A percentile compares a stretch with the other conserved stretches of the same genome.
Evolutionary conservation across 306 rosid species (phyloP).

Genomic region (Cercis canadensis): DNA sequence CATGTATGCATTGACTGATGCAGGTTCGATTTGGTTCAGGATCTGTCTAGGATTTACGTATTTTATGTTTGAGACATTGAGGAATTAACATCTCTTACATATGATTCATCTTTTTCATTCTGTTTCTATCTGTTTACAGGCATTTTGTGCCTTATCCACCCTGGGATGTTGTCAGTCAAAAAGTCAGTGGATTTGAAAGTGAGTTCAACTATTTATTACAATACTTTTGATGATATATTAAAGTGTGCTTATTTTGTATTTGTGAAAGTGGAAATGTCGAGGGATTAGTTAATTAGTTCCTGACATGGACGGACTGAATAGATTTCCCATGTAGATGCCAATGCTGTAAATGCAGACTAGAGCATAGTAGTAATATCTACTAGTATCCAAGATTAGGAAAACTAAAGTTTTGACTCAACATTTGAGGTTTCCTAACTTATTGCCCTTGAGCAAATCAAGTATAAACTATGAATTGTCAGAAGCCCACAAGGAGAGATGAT

Average conservation of each 20-base stretch:
- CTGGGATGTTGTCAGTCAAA: constrained; percentile 59
- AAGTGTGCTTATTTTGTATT: constrained; percentile 17
- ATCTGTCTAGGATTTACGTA: not conserved
- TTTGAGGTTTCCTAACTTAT: constrained; percentile 15
- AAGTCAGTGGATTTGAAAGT: constrained; percentile 71
- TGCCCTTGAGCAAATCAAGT: not conserved
- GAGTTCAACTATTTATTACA: constrained; percentile 14
- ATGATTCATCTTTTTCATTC: constrained; percentile 20
- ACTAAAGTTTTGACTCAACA: not conserved
- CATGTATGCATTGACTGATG: constrained; percentile 64
- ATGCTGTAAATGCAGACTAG: constrained; percentile 21
- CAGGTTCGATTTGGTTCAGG: constrained; percentile 65
- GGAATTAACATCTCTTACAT: constrained; percentile 36
- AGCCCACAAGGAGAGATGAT: not conserved
- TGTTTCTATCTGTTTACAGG: constrained; percentile 54
- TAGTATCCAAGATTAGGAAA: constrained; percentile 30
- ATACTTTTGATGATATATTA: constrained; percentile 20
- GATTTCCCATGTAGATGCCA: constrained; percentile 6
- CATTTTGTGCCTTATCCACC: constrained; percentile 57
- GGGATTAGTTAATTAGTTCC: constrained; percentile 12
- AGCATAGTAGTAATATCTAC: constrained; percentile 14
- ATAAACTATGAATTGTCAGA: not conserved
- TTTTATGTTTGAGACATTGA: constrained; percentile 16
- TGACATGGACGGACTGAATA: constrained; percentile 10
- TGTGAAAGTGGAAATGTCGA: constrained; percentile 30